Base-by-base conservation (phyloP, 257 asterid genomes). In the Lavandula angustifolia region DNA sequence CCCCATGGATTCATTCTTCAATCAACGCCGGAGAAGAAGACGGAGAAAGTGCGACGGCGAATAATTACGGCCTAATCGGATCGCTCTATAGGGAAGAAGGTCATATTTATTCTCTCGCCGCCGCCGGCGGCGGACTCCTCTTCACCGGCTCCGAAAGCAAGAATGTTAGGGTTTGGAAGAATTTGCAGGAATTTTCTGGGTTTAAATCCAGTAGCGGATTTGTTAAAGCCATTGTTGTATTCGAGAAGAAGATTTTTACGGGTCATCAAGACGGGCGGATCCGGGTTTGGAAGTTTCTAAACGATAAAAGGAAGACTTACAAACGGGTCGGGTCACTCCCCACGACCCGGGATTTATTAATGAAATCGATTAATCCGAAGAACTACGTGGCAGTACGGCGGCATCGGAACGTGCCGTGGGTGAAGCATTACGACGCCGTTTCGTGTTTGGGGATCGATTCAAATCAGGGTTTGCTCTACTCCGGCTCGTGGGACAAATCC, bases 401-500 rank as follows among this genome's bases (percentile, higher is more conserved):
- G 13, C 70, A 79, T 2, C 67, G 83, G 3, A 86, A 79, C 6
- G 87, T 85, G 0, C 96, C 95, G 0, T 87, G 99, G 99, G 86
- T 87, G 16, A 85, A 75, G 49, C 99, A 92, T 51, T 82, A 70
- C 69, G 99, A 89, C 60, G 90, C 95, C 6, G 86, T 92, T 41
- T 92, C 99, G 12, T 80, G 96, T 62, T 18, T 92, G 82, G 70
- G 84, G 37, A 41, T 92, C 4, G 97, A 87, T 10, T 54, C 59
- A 0, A 80, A 71, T 2, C 78, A 63, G 9, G 95, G 97, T 0
- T 37, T 92, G 49, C 34, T 92, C 0, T 92, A 89, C 38, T 89
- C 99, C 1, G 95, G 95, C 5, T 92, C 99, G 0, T 92, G 99
- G 99, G 99, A 92, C 62, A 85, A 80, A 46, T 81, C 97, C 27